A percentile compares a stretch with the other conserved stretches of the same genome.
Evolutionary conservation across 2,329 filamentous ascomycete species (phyloP).

Genomic region (Ceratocystis cacaofunesta): DNA sequence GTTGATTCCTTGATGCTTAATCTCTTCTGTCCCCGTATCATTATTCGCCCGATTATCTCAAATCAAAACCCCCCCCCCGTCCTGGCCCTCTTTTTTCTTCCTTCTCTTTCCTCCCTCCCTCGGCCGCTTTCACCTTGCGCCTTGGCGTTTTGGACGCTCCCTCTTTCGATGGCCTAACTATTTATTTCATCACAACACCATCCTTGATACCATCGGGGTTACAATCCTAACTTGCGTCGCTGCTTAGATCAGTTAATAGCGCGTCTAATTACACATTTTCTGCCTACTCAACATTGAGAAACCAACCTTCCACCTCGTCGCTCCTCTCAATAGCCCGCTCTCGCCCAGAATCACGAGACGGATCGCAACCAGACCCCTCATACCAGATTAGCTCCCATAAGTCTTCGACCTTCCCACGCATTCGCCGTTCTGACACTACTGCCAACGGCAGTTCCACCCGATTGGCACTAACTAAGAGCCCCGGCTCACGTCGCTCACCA

Average conservation of each 20-base stretch:
- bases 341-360: slow-evolving; percentile 11
- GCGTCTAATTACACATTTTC: slow-evolving; percentile 14
- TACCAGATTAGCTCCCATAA: slow-evolving; percentile 8
- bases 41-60: background rate
- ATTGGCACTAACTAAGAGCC: slow-evolving; percentile 29
- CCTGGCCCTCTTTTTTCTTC: background rate
- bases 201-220: background rate
- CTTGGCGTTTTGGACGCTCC: background rate
- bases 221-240: slow-evolving; percentile 17
- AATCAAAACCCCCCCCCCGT: background rate
- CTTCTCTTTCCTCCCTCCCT: background rate
- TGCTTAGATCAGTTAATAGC: slow-evolving; percentile 7
- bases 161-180: background rate
- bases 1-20: background rate
- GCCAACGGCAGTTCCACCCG: slow-evolving; percentile 20
- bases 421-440: slow-evolving; percentile 6
- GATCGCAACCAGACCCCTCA: background rate
- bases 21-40: background rate
- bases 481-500: slow-evolving; percentile 37
- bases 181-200: background rate
- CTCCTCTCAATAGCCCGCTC: slow-evolving; percentile 3
- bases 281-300: slow-evolving; percentile 1
- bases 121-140: background rate
- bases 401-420: slow-evolving; percentile 11
- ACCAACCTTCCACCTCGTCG: slow-evolving; percentile 7